A percentile compares a stretch with the other conserved stretches of the same genome.
Evolutionary conservation across 106 monocot species (phyloP).

Genomic region (Apostasia ramifera): DNA sequence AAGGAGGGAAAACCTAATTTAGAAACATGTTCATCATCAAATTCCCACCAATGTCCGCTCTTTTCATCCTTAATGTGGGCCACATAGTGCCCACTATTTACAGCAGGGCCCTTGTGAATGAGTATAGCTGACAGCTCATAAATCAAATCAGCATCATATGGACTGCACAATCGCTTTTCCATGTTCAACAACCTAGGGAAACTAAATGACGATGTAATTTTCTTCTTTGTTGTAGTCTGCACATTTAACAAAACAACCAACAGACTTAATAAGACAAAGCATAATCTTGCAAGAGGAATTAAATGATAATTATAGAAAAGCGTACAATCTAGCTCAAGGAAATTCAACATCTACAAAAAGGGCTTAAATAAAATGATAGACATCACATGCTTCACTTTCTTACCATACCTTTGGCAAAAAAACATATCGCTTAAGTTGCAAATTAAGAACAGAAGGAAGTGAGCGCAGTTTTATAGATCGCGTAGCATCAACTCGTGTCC

Average conservation of each 20-base stretch:
- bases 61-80: conserved; percentile 91
- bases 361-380: neutral
- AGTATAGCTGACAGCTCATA: conserved; percentile 92
- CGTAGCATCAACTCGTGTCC: conserved; percentile 76
- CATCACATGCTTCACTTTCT: neutral
- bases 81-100: conserved; percentile 94
- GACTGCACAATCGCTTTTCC: conserved; percentile 35
- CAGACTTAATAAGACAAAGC: neutral
- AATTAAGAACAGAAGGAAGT: conserved; percentile 86
- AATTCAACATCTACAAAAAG: no score
- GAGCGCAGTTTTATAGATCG: conserved; percentile 77
- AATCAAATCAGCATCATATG: conserved; percentile 27
- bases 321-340: no score
- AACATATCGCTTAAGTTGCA: conserved; percentile 91
- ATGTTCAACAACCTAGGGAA: conserved; percentile 73
- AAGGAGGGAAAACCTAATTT: conserved; percentile 76
- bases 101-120: conserved; percentile 91
- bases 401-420: conserved; percentile 80
- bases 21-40: conserved; percentile 95
- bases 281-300: neutral
- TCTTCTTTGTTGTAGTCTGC: conserved; percentile 96
- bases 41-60: conserved; percentile 93
- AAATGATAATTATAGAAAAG: neutral
- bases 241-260: conserved; percentile 7
- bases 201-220: conserved; percentile 82